Evolutionary conservation across 2,329 filamentous ascomycete genomes (phyloP).

Genomic region (Trichoderma atroviride): DNA sequence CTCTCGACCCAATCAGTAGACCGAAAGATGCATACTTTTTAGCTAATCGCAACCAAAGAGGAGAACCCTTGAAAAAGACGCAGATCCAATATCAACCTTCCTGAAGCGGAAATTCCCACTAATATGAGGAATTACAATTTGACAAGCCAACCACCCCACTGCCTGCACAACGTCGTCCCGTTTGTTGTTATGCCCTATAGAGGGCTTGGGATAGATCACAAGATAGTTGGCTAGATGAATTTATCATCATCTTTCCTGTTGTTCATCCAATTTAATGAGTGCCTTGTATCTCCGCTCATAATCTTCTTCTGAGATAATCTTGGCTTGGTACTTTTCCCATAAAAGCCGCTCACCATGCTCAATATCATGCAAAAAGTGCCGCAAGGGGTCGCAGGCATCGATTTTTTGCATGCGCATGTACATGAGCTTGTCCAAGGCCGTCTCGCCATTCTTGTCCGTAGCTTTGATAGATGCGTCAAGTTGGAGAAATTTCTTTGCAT

Average conservation of each 20-base stretch:
- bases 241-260: too few species aligned
- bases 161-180: too few species aligned
- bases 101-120: constrained; percentile 11
- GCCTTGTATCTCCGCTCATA: too few species aligned
- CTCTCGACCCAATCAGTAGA: neutral
- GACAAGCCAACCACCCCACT: too few species aligned
- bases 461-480: neutral
- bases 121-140: neutral
- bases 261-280: neutral
- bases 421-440: neutral
- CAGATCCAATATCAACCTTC: constrained; percentile 1
- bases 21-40: neutral
- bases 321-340: neutral
- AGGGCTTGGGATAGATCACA: too few species aligned
- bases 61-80: neutral
- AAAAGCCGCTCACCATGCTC: neutral
- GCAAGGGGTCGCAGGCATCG: neutral
- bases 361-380: neutral
- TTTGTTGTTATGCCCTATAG: too few species aligned
- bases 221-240: too few species aligned
- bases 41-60: neutral
- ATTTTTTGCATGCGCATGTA: neutral
- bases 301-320: neutral
- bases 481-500: constrained; percentile 5
- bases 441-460: neutral